Evolutionary conservation across 495 filamentous ascomycete species (phyloP).

Genomic region (Lichenothelia convexa): DNA sequence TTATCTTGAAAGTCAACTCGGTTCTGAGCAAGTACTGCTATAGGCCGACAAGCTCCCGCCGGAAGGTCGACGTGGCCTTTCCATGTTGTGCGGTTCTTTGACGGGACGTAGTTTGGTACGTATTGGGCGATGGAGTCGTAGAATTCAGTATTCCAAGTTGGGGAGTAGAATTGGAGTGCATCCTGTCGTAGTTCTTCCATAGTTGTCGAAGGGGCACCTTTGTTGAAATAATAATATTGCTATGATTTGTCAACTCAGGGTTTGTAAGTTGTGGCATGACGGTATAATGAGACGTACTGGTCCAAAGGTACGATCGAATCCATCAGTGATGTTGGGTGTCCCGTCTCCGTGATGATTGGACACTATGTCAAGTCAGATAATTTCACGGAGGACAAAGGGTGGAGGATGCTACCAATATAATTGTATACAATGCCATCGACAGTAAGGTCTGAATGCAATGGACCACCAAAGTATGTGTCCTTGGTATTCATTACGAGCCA

Average conservation of each 20-base stretch:
- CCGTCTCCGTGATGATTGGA: slow-evolving; percentile 39
- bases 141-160: slow-evolving; percentile 33
- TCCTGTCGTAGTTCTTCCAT: slow-evolving; percentile 28
- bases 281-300: no score
- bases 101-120: slow-evolving; percentile 33
- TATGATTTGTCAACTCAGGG: background rate
- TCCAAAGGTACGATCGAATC: slow-evolving; percentile 38
- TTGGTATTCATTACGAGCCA: slow-evolving; percentile 41
- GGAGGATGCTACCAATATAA: slow-evolving; percentile 14
- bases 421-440: slow-evolving; percentile 42
- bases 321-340: slow-evolving; percentile 38
- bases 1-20: slow-evolving; percentile 40
- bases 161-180: slow-evolving; percentile 26
- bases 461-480: slow-evolving; percentile 41
- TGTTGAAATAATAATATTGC: slow-evolving; percentile 40
- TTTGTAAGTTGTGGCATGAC: no score
- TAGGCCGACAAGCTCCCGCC: slow-evolving; percentile 22
- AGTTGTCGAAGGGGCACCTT: slow-evolving; percentile 23
- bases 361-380: slow-evolving; percentile 20
- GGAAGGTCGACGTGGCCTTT: slow-evolving; percentile 30
- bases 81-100: slow-evolving; percentile 23
- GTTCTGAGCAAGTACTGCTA: slow-evolving; percentile 33
- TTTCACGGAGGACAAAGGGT: no score
- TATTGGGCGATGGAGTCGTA: slow-evolving; percentile 38
- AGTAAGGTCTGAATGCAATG: slow-evolving; percentile 35